phyloP scores from a whole-genome alignment of 306 rosid species.

The Betula pendula region DNA sequence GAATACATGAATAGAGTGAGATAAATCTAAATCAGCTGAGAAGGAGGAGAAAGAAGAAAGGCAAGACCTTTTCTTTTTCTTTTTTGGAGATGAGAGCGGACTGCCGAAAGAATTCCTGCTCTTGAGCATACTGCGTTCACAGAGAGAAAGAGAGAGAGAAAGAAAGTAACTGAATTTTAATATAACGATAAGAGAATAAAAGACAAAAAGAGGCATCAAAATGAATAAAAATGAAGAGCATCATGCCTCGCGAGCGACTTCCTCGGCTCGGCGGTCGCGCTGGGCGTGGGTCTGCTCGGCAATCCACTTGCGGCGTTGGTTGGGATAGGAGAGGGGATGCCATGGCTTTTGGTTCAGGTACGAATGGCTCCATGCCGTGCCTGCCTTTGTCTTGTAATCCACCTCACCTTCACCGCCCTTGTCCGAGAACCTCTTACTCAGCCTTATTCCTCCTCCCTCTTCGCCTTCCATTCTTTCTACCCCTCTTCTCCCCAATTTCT shows the following conservation, averaged over 20 bases:
- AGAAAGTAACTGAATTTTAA: background rate
- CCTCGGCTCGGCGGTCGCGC: slow-evolving; percentile 61
- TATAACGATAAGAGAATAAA: background rate
- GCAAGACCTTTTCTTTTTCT: slow-evolving; percentile 79
- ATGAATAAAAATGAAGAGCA: background rate
- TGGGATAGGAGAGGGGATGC: slow-evolving; percentile 98
- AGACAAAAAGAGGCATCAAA: background rate
- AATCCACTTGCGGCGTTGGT: slow-evolving; percentile 98
- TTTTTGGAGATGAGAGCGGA: slow-evolving; percentile 76
- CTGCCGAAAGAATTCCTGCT: slow-evolving; percentile 92
- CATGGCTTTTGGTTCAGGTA: slow-evolving; percentile 95
- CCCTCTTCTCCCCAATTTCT: background rate
- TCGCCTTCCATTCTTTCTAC: slow-evolving; percentile 71
- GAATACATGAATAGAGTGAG: background rate
- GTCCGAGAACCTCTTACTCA: slow-evolving; percentile 75
- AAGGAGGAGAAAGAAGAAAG: background rate
- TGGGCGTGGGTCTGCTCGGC: slow-evolving; percentile 87
- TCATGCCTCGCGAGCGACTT: slow-evolving; percentile 84
- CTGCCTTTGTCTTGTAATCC: slow-evolving; percentile 78
- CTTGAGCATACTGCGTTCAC: slow-evolving; percentile 69
- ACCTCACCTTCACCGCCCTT: slow-evolving; percentile 57
- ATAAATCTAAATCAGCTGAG: background rate
- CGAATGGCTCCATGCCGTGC: slow-evolving; percentile 97
- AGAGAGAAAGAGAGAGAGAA: background rate
- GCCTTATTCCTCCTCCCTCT: slow-evolving; percentile 71